Evolutionary conservation across 2,329 filamentous ascomycete genomes (phyloP), one percentile per base, ranked within the genome.

Genomic region (Pseudogymnoascus sp.): DNA sequence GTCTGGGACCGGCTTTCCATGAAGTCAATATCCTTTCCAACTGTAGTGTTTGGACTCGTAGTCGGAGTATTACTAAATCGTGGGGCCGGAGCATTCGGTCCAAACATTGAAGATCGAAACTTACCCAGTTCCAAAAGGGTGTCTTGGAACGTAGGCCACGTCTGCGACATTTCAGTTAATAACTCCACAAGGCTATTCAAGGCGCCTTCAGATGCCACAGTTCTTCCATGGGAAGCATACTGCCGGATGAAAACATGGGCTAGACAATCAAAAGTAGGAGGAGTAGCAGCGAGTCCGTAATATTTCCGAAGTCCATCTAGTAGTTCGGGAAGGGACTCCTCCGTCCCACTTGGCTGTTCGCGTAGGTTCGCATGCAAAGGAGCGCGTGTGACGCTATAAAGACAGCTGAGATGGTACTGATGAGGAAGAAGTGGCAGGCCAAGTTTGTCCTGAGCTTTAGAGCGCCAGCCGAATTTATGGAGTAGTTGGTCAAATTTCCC

Each of bases 401-500:
- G 60, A 58, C 67, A 64, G 34, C 66, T 65, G 12, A 71, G 59
- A 60, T 71, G 67, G 38, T 69, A 69, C 35, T 70, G 67, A 58
- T 70, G 69, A 9, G 68, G 69, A 23, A 71, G 63, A 34, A 70
- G 57, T 19, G 64, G 61, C 3, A 7, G 18, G 26, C 45, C 26
- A 30, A 9, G n/a, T 18, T 30, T 52, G n/a, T 52, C 45, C 45
- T 30, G 45, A 30, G 26, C 26, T 18, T 52, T 52, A 7, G 26
- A 30, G 26, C 19, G 9, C 45, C 45, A 52, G 23, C 45, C 45
- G 7, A 52, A 28, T 18, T 52, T 52, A 30, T 30, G n/a, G 45
- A 52, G 45, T 18, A 52, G 23, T 52, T 18, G 26, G 45, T 28
- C 45, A 52, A 52, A 52, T n/a, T 52, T 57, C 12, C 18, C n/a